Conservation (phyloP, 805 yeast species). For the Saturnispora sanitii region DNA sequence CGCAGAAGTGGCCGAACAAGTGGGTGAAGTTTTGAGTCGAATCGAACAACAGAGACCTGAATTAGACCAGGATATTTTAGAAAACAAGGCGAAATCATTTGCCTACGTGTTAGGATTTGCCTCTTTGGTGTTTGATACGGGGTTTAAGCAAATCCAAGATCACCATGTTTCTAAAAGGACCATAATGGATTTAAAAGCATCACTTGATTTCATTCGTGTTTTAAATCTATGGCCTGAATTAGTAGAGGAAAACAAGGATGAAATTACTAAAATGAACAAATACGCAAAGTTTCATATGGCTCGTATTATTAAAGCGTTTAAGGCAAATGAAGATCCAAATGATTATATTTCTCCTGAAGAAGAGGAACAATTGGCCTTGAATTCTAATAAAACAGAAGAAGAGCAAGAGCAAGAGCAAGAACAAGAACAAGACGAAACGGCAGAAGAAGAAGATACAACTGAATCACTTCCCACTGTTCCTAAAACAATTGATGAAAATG, state of each 20-base stretch:
- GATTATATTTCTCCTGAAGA: slow-evolving; percentile 36
- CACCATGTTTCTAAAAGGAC: slow-evolving; percentile 37
- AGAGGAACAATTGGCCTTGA: slow-evolving; percentile 20
- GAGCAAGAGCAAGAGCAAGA: slow-evolving; percentile 5
- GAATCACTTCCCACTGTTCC: slow-evolving; percentile 9
- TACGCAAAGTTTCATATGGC: slow-evolving; percentile 57
- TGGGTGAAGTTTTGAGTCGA: slow-evolving; percentile 53
- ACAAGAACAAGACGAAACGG: slow-evolving; percentile 2
- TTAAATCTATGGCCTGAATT: slow-evolving; percentile 34
- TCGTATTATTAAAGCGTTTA: slow-evolving; percentile 41
- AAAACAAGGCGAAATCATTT: slow-evolving; percentile 49
- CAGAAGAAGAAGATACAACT: slow-evolving; percentile 3
- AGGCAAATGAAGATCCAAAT: slow-evolving; percentile 48
- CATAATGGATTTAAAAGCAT: slow-evolving; percentile 43
- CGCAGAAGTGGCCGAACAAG: slow-evolving; percentile 47
- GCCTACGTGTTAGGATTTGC: slow-evolving; percentile 50
- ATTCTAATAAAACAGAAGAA: too few species aligned
- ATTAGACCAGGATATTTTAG: slow-evolving; percentile 37
- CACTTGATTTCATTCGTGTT: slow-evolving; percentile 43
- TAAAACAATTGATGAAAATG: neutral
- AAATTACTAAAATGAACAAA: slow-evolving; percentile 33
- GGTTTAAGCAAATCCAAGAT: slow-evolving; percentile 37
- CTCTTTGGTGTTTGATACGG: slow-evolving; percentile 44
- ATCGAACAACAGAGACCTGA: slow-evolving; percentile 31
- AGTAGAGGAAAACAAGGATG: slow-evolving; percentile 15